Evolutionary conservation across 2,329 filamentous ascomycete species (phyloP), one percentile per base, ranked within the genome.

Genomic region (Aspergillus hortae): DNA sequence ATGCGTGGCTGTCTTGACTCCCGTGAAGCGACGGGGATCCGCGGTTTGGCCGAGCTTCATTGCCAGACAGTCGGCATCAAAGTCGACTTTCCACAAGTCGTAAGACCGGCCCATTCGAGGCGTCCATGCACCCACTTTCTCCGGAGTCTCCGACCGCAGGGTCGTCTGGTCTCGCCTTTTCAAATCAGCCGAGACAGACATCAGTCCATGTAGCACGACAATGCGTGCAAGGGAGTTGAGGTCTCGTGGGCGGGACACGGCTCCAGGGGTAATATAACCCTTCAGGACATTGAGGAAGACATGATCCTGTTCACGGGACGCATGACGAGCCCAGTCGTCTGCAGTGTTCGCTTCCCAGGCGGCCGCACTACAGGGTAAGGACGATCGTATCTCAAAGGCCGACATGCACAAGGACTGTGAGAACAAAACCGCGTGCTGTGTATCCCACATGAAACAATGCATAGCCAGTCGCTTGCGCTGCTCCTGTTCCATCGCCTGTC

Each of bases 321-420:
- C 73, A 6, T 74, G 57, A 1, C 73, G 70, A 1, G 71, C 69
- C 81, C 82, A 83, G 33, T 77, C 73, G 6, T 74, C 70, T 0
- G 81, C 76, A 0, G 79, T 77, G 1, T 73, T 65, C 2, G 83
- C 81, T 62, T 85, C 82, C 83, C 83, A 87, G 0, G 79, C 59
- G 0, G 71, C 63, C 46, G 82, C 74, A 38, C 77, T 73, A 58
- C 80, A 85, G 0, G 83, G 83, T 2, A 86, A 64, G 2, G 76
- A 73, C 0, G 82, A 75, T 0, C 81, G 76, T 1, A 87, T 73
- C 58, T 86, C 83, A 46, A 85, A 85, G 0, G 82, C 80, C 1
- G 81, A 85, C 82, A 86, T 86, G 66, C 83, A 86, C 0, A 86
- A 74, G 4, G 80, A 84, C 60, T 86, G 83, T n/a, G 81, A 85